Percentiles rank a stretch among this genome's conserved stretches.
These are phyloP conservation scores for Xylaria sp. DNA, from an alignment of 2,329 filamentous ascomycete species.

Conservation along the genomic window DNA sequence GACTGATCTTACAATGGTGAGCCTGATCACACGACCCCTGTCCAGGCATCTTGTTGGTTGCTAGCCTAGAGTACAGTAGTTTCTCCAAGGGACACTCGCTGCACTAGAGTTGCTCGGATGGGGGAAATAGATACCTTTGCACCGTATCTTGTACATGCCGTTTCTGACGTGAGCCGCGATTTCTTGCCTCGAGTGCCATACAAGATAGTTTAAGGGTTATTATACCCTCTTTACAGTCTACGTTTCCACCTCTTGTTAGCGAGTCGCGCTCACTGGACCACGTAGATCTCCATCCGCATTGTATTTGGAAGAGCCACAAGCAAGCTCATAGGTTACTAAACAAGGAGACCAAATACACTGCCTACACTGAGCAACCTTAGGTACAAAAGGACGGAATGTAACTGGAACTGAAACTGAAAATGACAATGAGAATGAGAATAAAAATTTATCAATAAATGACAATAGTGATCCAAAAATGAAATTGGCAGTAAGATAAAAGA, in stretches of 20 bases:
- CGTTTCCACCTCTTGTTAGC: slow-evolving; percentile 17
- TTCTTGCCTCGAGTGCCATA: slow-evolving; percentile 22
- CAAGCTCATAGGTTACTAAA: slow-evolving; percentile 16
- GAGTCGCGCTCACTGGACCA: slow-evolving; percentile 24
- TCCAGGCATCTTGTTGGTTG: slow-evolving; percentile 10
- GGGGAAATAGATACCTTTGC: slow-evolving; percentile 6
- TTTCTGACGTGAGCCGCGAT: slow-evolving; percentile 33
- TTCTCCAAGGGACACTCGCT: neutral
- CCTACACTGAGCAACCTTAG: neutral
- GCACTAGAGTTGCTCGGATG: slow-evolving; percentile 11
- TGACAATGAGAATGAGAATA: neutral
- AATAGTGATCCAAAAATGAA: too few species aligned
- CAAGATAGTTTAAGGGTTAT: slow-evolving; percentile 1
- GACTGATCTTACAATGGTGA: slow-evolving; percentile 10
- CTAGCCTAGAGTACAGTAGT: neutral
- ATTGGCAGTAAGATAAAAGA: neutral
- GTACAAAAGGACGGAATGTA: neutral
- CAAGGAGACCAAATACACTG: neutral
- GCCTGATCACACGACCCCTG: slow-evolving; percentile 6
- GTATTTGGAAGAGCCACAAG: slow-evolving; percentile 22
- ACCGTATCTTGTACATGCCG: slow-evolving; percentile 13
- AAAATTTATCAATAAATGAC: too few species aligned
- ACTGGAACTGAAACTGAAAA: neutral
- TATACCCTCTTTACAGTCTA: slow-evolving; percentile 11
- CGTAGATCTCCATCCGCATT: slow-evolving; percentile 16